phyloP scores from a whole-genome alignment of 305 asterid genomes.

The Fraxinus platypoda region DNA sequence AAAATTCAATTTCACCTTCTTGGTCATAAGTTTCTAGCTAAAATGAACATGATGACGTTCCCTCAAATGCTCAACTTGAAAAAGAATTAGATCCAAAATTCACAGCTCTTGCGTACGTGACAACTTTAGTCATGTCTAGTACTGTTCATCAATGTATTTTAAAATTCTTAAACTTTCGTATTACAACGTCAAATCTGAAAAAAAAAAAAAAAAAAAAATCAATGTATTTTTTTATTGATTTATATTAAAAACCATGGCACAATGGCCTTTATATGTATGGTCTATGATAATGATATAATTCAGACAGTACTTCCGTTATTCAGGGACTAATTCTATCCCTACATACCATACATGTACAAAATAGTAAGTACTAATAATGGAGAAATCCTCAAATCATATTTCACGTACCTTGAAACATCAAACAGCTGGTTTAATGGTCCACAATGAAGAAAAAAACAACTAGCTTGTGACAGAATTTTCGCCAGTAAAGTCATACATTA shows the following conservation, averaged over 20 bases:
- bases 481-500: neutral
- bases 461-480: constrained; percentile 22
- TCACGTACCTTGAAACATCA: constrained; percentile 18
- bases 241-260: constrained; percentile 25
- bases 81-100: no score
- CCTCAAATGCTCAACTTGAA: no score
- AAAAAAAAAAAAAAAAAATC: no score
- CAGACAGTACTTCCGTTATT: constrained; percentile 19
- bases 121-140: neutral
- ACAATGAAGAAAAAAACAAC: constrained; percentile 16
- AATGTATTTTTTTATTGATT: constrained; percentile 14
- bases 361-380: constrained; percentile 1
- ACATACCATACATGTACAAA: neutral
- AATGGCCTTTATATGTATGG: constrained; percentile 17
- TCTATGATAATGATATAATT: constrained; percentile 29
- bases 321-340: constrained; percentile 17
- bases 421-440: constrained; percentile 30
- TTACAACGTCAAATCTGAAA: no score
- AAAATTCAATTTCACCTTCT: no score
- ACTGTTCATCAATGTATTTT: neutral
- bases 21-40: no score
- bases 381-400: constrained; percentile 12
- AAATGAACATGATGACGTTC: no score
- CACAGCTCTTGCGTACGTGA: no score
- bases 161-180: no score